These are phyloP conservation scores for Talaromyces rugulosus DNA, from an alignment of 2,329 filamentous ascomycete species.

Conservation along the genomic window DNA sequence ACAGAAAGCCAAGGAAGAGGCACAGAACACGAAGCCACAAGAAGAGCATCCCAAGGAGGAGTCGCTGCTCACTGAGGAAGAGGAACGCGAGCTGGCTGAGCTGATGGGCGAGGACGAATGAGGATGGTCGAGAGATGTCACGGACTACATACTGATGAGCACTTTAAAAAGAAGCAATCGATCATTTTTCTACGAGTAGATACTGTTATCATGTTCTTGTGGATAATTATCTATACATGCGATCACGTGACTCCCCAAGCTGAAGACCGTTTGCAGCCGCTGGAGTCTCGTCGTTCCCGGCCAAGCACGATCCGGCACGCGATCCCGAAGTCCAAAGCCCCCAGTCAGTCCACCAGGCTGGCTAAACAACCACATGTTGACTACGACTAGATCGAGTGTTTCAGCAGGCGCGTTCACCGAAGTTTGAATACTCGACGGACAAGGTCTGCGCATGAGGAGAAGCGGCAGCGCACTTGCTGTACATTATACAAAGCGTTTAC, in stretches of 20 bases:
- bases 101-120: conserved; percentile 68
- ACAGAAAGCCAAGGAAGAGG: conserved; percentile 53
- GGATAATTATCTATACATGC: neutral
- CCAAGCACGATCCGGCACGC: neutral
- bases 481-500: neutral
- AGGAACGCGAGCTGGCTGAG: conserved; percentile 88
- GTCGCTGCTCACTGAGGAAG: conserved; percentile 71
- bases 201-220: neutral
- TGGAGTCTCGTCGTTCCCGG: neutral
- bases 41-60: conserved; percentile 45
- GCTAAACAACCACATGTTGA: neutral
- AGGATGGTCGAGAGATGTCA: neutral
- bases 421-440: neutral
- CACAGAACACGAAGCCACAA: conserved; percentile 39
- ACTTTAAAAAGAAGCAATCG: neutral
- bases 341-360: neutral
- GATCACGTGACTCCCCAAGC: neutral
- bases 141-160: neutral
- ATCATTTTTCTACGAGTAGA: neutral
- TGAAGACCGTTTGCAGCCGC: conserved; percentile 5
- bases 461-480: too few species aligned
- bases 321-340: neutral
- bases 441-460: neutral
- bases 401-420: neutral
- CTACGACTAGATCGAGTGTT: neutral